phyloP scores from a whole-genome alignment of 352 stramenopile genomes.

The Discostella stelligera region DNA sequence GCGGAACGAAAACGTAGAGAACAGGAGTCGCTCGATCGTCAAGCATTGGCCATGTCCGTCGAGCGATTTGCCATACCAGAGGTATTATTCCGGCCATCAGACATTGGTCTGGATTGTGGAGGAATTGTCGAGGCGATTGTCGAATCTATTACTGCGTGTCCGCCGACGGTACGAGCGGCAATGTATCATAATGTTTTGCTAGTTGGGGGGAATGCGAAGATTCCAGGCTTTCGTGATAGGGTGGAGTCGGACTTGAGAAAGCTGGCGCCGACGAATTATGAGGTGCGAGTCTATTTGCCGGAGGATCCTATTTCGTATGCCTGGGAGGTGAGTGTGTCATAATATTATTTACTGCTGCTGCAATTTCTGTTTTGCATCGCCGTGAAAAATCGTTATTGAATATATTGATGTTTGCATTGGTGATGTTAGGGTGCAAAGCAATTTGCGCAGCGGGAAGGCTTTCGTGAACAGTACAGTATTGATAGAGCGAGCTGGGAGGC shows the following conservation, averaged over 20 bases:
- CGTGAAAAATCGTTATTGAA: background rate
- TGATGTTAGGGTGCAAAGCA: conserved; percentile 31
- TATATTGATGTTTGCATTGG: too few species aligned
- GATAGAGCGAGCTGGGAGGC: conserved; percentile 45
- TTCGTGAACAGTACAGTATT: conserved; percentile 40
- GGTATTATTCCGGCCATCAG: conserved; percentile 89
- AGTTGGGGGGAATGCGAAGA: conserved; percentile 87
- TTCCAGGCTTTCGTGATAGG: conserved; percentile 84
- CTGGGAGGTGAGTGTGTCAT: conserved; percentile 32
- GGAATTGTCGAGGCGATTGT: conserved; percentile 87
- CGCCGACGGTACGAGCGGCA: conserved; percentile 78
- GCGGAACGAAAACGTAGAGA: conserved; percentile 58
- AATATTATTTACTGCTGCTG: background rate
- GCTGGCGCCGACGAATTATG: conserved; percentile 60
- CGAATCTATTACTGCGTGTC: conserved; percentile 85
- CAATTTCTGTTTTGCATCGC: background rate
- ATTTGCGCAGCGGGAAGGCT: conserved; percentile 28
- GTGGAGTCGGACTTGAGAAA: conserved; percentile 70
- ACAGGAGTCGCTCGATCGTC: conserved; percentile 58
- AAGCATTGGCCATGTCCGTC: conserved; percentile 68
- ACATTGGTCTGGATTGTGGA: conserved; percentile 85
- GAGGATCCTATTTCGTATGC: conserved; percentile 54
- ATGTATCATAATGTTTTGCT: conserved; percentile 88
- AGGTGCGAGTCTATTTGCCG: conserved; percentile 43
- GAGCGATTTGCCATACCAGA: conserved; percentile 82